These are phyloP conservation scores for Lathyrus tuberosus DNA, from an alignment of 306 rosid species.

Conservation along the genomic window DNA sequence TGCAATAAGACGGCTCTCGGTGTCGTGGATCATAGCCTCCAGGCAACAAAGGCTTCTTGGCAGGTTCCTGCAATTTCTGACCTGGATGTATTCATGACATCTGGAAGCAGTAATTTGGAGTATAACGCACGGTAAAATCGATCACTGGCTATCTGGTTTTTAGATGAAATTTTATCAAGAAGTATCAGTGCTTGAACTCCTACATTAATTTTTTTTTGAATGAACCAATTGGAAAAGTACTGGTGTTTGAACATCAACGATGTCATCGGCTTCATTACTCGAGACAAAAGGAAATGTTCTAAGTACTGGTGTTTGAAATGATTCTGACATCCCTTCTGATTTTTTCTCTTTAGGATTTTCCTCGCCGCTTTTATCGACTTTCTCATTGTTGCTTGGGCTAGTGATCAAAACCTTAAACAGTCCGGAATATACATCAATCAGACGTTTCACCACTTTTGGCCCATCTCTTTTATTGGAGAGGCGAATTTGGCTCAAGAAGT, in stretches of 20 bases:
- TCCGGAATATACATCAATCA: constrained; percentile 85
- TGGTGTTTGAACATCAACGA: constrained; percentile 91
- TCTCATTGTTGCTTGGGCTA: constrained; percentile 53
- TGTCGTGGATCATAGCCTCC: constrained; percentile 87
- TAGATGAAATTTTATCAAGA: constrained; percentile 92
- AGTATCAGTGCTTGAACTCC: constrained; percentile 95
- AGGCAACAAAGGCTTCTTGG: constrained; percentile 58
- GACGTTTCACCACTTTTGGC: constrained; percentile 90
- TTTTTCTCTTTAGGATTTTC: constrained; percentile 46
- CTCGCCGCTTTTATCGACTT: constrained; percentile 52
- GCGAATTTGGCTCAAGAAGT: constrained; percentile 90
- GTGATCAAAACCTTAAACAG: constrained; percentile 89
- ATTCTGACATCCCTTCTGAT: constrained; percentile 45
- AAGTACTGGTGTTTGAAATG: constrained; percentile 61
- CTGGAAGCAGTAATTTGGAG: constrained; percentile 84
- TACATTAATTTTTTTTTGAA: constrained; percentile 86
- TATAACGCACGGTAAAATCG: constrained; percentile 92
- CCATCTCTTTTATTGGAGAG: constrained; percentile 84
- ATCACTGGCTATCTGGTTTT: constrained; percentile 89
- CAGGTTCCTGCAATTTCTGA: constrained; percentile 44
- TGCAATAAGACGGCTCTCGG: constrained; percentile 88
- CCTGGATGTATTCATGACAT: constrained; percentile 85
- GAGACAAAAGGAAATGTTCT: constrained; percentile 93
- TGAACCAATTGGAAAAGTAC: constrained; percentile 91
- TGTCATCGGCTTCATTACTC: constrained; percentile 87